Conservation (phyloP, 176 grass and related monocot species). For the Thalia dealbata region DNA sequence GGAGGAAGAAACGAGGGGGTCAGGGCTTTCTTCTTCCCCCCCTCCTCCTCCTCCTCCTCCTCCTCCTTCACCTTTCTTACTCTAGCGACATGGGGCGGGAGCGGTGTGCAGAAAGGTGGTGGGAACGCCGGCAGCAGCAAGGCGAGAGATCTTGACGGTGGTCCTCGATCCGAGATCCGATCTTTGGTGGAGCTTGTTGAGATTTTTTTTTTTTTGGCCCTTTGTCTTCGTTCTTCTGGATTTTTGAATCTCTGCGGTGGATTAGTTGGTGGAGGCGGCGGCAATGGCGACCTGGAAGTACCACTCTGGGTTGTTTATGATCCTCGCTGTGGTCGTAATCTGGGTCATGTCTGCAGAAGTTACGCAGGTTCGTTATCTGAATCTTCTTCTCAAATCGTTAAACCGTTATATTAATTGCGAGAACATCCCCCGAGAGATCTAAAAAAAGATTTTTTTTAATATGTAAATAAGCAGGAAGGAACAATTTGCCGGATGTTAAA, state of each 20-base stretch:
- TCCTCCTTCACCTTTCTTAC: neutral
- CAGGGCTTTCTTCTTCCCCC: neutral
- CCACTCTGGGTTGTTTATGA: slow-evolving; percentile 52
- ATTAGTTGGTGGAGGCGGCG: slow-evolving; percentile 6
- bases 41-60: neutral
- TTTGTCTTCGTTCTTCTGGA: neutral
- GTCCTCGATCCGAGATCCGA: neutral
- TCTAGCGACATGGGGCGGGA: neutral
- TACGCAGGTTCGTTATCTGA: slow-evolving; percentile 50
- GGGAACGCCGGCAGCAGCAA: neutral
- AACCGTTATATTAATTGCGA: neutral
- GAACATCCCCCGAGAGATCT: neutral
- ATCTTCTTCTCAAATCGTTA: neutral
- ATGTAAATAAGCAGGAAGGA: neutral
- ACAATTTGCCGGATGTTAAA: neutral
- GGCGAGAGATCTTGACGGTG: neutral
- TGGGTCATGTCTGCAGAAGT: slow-evolving; percentile 99
- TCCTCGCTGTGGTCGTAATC: slow-evolving; percentile 74
- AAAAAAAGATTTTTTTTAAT: neutral
- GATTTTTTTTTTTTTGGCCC: neutral
- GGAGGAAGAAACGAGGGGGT: neutral
- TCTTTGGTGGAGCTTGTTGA: neutral
- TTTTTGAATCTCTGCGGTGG: neutral
- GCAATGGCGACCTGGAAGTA: slow-evolving; percentile 41
- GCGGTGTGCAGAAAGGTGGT: neutral